A percentile compares a stretch with the other conserved stretches of the same genome.
Evolutionary conservation across 1,284 basidiomycete species (phyloP).

Genomic region (Ceratobasidium sp.): DNA sequence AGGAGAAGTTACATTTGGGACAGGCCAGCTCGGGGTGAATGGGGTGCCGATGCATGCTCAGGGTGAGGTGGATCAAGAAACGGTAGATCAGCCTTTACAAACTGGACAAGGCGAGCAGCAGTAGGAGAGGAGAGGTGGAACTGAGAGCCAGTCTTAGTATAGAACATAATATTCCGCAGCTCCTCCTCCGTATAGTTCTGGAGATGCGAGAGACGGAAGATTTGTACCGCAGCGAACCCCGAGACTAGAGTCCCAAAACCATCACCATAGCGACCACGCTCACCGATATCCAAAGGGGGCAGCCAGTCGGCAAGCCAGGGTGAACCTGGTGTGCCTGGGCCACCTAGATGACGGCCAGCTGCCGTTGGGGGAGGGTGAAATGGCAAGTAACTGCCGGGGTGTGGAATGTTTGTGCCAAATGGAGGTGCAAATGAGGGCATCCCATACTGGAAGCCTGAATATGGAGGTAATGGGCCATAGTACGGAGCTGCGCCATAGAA

Average conservation of each 20-base stretch:
- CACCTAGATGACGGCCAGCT: not conserved
- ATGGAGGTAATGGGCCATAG: not conserved
- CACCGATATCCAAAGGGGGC: not conserved
- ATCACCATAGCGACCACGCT: conserved; percentile 12
- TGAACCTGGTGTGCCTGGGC: not conserved
- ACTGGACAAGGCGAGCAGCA: not conserved
- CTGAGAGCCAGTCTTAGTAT: not conserved
- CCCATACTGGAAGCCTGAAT: not conserved
- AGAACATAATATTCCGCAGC: not conserved
- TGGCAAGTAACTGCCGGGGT: no score
- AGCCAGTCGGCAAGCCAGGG: conserved; percentile 6
- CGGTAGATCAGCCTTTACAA: not conserved
- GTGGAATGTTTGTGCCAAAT: no score
- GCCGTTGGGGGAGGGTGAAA: not conserved
- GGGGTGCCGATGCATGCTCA: not conserved
- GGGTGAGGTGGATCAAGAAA: not conserved
- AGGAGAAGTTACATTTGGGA: not conserved
- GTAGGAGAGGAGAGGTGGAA: conserved; percentile 1
- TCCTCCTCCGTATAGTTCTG: not conserved
- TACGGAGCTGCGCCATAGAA: no score
- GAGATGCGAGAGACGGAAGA: not conserved
- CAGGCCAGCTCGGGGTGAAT: not conserved
- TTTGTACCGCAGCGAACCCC: not conserved
- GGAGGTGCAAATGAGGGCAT: no score
- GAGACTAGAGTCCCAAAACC: not conserved